These are phyloP conservation scores for Solanum etuberosum DNA, from an alignment of 257 asterid species.

Conservation along the genomic window DNA sequence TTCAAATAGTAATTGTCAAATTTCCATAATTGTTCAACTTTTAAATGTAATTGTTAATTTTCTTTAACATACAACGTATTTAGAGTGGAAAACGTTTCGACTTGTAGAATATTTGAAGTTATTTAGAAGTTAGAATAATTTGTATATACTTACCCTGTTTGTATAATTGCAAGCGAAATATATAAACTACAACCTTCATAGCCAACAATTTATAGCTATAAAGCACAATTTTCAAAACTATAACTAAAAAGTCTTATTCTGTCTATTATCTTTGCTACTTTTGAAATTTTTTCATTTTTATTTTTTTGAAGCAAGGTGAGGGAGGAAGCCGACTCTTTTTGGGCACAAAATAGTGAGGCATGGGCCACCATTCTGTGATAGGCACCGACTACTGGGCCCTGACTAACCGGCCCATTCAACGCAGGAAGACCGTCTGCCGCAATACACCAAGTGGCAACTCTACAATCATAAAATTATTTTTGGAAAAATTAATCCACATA, in stretches of 20 bases:
- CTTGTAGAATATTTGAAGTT: too few species aligned
- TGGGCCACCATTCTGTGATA: not conserved
- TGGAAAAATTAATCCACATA: too few species aligned
- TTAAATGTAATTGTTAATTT: not conserved
- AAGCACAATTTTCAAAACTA: not conserved
- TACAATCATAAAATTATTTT: not conserved
- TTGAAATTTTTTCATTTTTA: not conserved
- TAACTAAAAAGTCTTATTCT: not conserved
- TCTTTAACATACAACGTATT: too few species aligned
- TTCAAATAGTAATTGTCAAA: too few species aligned
- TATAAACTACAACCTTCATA: fast-evolving
- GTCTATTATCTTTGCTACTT: not conserved
- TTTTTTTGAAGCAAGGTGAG: not conserved
- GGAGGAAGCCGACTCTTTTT: not conserved
- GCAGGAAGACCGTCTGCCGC: not conserved
- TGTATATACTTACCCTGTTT: too few species aligned
- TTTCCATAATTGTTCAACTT: not conserved
- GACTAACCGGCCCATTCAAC: not conserved
- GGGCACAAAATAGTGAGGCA: not conserved
- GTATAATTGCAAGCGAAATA: too few species aligned
- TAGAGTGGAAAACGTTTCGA: too few species aligned
- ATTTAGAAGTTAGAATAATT: too few species aligned
- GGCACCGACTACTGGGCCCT: not conserved
- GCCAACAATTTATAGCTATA: not conserved
- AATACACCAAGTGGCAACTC: not conserved